A percentile compares a stretch with the other conserved stretches of the same genome.
phyloP scores from a whole-genome alignment of 2,329 filamentous ascomycete species.

The Neodidymelliopsis sp. region DNA sequence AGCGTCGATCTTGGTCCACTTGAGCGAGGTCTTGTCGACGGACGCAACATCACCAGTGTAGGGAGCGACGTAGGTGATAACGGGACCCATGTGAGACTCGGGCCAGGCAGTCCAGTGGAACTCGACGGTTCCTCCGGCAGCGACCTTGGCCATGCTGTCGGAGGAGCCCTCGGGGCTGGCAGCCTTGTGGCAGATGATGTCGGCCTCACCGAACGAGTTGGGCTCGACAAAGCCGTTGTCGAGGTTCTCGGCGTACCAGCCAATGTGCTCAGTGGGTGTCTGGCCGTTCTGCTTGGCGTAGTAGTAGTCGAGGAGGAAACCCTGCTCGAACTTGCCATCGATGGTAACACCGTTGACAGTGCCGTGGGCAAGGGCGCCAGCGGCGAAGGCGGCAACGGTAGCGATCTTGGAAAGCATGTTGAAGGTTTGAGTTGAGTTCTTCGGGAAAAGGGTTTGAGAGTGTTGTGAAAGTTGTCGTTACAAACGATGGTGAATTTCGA shows the following conservation, averaged over 20 bases:
- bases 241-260: conserved; percentile 54
- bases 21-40: conserved; percentile 45
- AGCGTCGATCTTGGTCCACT: conserved; percentile 51
- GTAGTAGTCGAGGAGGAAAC: conserved; percentile 54
- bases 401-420: conserved; percentile 42
- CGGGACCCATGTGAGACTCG: conserved; percentile 48
- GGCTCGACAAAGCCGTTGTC: conserved; percentile 48
- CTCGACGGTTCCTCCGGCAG: conserved; percentile 65
- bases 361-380: conserved; percentile 57
- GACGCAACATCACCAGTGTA: conserved; percentile 43
- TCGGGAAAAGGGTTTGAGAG: conserved; percentile 16
- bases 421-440: conserved; percentile 17
- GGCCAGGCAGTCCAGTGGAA: conserved; percentile 61
- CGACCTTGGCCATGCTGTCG: conserved; percentile 60
- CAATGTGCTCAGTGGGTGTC: conserved; percentile 45
- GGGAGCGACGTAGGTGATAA: conserved; percentile 50
- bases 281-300: conserved; percentile 41
- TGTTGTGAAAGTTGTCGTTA: conserved; percentile 23
- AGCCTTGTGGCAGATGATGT: conserved; percentile 68
- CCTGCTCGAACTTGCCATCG: conserved; percentile 56
- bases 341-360: conserved; percentile 55
- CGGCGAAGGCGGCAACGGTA: conserved; percentile 38
- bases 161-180: conserved; percentile 53
- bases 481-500: conserved; percentile 34
- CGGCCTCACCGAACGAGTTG: conserved; percentile 34